These are phyloP conservation scores for Posidonia oceanica DNA, from an alignment of 116 monocot genomes.

Conservation along the genomic window DNA sequence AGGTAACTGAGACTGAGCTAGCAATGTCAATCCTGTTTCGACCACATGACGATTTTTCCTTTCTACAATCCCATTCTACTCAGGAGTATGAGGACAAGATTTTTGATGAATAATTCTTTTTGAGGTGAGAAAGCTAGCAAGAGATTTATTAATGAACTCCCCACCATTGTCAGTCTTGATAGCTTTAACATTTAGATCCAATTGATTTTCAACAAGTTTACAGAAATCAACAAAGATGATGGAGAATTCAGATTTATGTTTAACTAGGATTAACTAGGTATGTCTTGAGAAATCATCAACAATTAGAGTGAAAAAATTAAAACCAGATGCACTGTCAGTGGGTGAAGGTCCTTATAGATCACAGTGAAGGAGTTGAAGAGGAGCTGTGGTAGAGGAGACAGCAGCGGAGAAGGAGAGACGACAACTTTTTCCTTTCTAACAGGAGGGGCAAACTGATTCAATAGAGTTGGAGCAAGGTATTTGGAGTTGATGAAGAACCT, in stretches of 20 bases:
- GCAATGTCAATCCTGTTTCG: no score
- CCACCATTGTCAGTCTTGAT: neutral
- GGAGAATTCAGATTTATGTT: no score
- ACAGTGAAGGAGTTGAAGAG: neutral
- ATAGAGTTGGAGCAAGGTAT: neutral
- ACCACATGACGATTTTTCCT: no score
- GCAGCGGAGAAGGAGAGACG: neutral
- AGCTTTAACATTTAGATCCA: neutral
- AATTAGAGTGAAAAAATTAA: no score
- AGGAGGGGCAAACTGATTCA: neutral
- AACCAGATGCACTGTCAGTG: neutral
- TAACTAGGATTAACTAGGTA: neutral
- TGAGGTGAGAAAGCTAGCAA: neutral
- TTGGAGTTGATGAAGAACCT: neutral
- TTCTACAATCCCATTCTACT: no score
- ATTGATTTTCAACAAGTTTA: no score
- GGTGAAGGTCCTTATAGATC: neutral
- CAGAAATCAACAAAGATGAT: no score
- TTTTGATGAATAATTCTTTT: neutral
- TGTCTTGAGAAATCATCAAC: neutral
- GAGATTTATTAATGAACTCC: no score
- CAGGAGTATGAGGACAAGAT: no score
- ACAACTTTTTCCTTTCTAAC: neutral
- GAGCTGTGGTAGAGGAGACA: neutral
- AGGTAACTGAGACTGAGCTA: no score